Base-by-base conservation (phyloP, 2,329 filamentous ascomycete genomes). In the Lasiodiplodia hormozganensis region DNA sequence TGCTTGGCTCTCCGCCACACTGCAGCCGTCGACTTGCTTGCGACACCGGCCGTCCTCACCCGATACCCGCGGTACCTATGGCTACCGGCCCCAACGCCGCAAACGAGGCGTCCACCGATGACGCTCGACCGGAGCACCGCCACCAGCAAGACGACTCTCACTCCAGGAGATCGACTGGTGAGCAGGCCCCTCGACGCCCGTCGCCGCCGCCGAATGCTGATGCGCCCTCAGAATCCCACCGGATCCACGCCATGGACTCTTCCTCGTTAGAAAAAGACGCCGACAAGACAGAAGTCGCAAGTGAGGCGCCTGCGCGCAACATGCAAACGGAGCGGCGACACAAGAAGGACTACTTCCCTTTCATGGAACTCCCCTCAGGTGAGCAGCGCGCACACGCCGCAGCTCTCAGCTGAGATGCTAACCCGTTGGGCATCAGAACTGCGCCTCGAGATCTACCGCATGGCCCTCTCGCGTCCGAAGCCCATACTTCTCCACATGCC, bases 401-500 rank as follows among this genome's bases (percentile, higher is more conserved):
- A 16, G 28, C 16, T 12, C 16, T 12, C 53, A 28, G 25, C 16
- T 4, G 14, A 14, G n/a, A 10, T n/a, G 57, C 49, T 54, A 40
- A 62, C 66, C 18, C n/a, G 14, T 74, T 10, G 18, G 83, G n/a
- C 81, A 21, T 47, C 82, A n/a, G 82, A 84, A 71, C 76, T 84
- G n/a, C 77, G 82, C 21, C 73, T 83, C 23, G 76, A 81, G 68
- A 80, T 84, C 68, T 84, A 84, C 72, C 76, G 81, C 67, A 76
- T 77, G 73, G 75, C 76, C 0, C 76, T 81, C 18, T 70, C 71
- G 4, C 74, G 76, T 23, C 70, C 73, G 18, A 70, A 71, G 12
- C 75, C 78, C 1, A 71, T 80, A 23, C 67, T 74, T 21, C 74
- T 80, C 0, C 76, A 78, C 66, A 70, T 72, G 36, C 52, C 65